Evolutionary conservation across 2,329 filamentous ascomycete genomes (phyloP), one percentile per base, ranked within the genome.

Genomic region (Diaporthe australafricana): DNA sequence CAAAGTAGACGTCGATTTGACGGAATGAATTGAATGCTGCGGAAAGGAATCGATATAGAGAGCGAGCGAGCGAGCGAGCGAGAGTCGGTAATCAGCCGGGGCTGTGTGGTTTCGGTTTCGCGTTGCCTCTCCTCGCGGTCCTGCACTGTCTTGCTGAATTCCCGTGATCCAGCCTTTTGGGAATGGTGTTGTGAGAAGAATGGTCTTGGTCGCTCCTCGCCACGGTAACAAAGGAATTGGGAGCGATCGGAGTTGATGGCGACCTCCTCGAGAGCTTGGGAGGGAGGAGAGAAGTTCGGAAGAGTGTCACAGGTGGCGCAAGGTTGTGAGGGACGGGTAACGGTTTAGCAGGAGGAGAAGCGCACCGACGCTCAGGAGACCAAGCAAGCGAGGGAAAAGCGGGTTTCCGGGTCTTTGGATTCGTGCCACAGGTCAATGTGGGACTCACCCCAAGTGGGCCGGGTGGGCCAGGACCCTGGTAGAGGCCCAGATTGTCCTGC

Each of bases 181-280:
- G 53, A 52, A 60, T 25, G 42, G 14, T 22, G 5, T 52, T 35
- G 14, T 52, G 11, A 22, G 53, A 22, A 30, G 32, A 22, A 16
- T 30, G 27, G 53, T 69, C 38, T 40, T 16, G 27, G 22, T 42
- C 12, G 53, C 35, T 69, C 67, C n/a, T 48, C 40, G 40, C 17
- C 35, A 27, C n/a, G 52, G 66, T 38, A 52, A n/a, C 32, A 14
- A 38, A 68, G 40, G 48, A 11, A 30, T 48, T 57, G 67, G 45
- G 40, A 40, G 56, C 35, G 53, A 35, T 17, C 35, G 22, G 42
- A 27, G 20, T 52, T 52, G 67, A 50, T 50, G 67, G 32, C 67
- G 40, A 57, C 53, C 67, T 69, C 50, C 42, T 50, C 53, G 35
- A 81, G 80, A 74, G 77, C 77, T 77, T 80, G 78, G 79, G 80